Conservation (phyloP, 352 stramenopile genomes). For the Globisporangium irregulare region DNA sequence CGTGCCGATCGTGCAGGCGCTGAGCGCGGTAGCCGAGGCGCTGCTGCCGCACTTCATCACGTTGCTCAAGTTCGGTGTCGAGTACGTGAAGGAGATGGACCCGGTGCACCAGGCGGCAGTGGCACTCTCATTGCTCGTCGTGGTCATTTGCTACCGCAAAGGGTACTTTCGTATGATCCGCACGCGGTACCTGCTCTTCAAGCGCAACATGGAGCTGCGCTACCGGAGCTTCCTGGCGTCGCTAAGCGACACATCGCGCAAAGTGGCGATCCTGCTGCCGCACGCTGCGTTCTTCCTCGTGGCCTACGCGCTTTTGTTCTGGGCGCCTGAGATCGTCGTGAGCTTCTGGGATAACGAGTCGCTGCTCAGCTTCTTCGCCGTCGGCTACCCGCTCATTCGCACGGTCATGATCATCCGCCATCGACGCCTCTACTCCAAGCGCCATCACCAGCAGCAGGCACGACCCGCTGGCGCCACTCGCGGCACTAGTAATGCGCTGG, state of each 20-base stretch:
- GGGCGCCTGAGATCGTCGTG: slow-evolving; percentile 39
- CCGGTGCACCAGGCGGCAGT: slow-evolving; percentile 52
- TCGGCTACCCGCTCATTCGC: slow-evolving; percentile 64
- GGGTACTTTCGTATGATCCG: slow-evolving; percentile 65
- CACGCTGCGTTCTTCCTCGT: slow-evolving; percentile 61
- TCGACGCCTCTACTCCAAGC: slow-evolving; percentile 41
- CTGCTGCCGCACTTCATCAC: slow-evolving; percentile 67
- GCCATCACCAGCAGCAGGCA: background rate
- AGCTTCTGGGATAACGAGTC: slow-evolving; percentile 57
- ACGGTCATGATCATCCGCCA: slow-evolving; percentile 63
- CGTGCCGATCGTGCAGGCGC: slow-evolving; percentile 43
- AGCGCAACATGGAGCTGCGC: slow-evolving; percentile 44
- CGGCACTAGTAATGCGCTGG: slow-evolving; percentile 9
- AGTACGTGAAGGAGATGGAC: slow-evolving; percentile 57
- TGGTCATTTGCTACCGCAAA: slow-evolving; percentile 50
- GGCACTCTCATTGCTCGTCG: slow-evolving; percentile 25
- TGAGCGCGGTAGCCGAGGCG: slow-evolving; percentile 42
- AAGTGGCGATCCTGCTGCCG: slow-evolving; percentile 58
- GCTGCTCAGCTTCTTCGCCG: slow-evolving; percentile 53
- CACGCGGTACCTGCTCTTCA: slow-evolving; percentile 48
- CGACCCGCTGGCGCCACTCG: background rate
- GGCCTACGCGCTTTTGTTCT: slow-evolving; percentile 59
- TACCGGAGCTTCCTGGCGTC: slow-evolving; percentile 72
- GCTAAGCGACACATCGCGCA: slow-evolving; percentile 65
- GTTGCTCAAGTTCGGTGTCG: slow-evolving; percentile 27